These are phyloP conservation scores for Cryptococcus sp. DNA, from an alignment of 1,284 basidiomycete genomes.

Conservation along the genomic window DNA sequence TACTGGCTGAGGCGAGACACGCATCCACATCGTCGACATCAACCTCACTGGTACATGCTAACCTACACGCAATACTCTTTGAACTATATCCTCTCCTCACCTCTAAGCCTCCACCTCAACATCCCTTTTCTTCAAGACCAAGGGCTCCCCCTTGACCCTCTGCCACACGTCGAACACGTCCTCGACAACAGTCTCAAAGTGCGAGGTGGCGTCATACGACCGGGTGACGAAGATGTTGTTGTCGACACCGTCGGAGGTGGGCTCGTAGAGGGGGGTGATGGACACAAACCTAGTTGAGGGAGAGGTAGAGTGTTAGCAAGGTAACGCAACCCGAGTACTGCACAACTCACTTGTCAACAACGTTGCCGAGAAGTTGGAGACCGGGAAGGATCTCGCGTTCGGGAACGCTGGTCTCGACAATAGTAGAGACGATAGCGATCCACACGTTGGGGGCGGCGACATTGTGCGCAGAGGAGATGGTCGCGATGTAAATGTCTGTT, in stretches of 20 bases:
- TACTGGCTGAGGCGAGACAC: too few species aligned
- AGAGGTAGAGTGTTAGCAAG: background rate
- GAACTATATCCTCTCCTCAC: background rate
- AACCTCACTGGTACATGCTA: background rate
- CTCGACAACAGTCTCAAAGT: slow-evolving; percentile 97
- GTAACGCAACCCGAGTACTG: background rate
- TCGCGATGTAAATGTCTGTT: slow-evolving; percentile 96
- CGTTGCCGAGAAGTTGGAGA: slow-evolving; percentile 85
- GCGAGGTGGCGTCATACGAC: slow-evolving; percentile 96
- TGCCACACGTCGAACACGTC: slow-evolving; percentile 93
- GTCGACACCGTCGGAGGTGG: slow-evolving; percentile 69
- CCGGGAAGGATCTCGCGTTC: slow-evolving; percentile 91
- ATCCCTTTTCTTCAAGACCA: slow-evolving; percentile 50
- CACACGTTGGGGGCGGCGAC: slow-evolving; percentile 93
- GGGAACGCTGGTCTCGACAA: slow-evolving; percentile 92
- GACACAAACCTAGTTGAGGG: slow-evolving; percentile 72
- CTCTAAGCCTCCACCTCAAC: slow-evolving; percentile 39
- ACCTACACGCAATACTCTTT: background rate
- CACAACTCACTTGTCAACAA: slow-evolving; percentile 81
- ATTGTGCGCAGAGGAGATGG: slow-evolving; percentile 95
- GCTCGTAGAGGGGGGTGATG: slow-evolving; percentile 83
- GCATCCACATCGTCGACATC: background rate
- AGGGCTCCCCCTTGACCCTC: slow-evolving; percentile 58
- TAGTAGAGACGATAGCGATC: slow-evolving; percentile 96
- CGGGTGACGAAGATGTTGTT: slow-evolving; percentile 93